Evolutionary conservation across 2,329 filamentous ascomycete genomes (phyloP).

Genomic region (Xylariaceae sp.): DNA sequence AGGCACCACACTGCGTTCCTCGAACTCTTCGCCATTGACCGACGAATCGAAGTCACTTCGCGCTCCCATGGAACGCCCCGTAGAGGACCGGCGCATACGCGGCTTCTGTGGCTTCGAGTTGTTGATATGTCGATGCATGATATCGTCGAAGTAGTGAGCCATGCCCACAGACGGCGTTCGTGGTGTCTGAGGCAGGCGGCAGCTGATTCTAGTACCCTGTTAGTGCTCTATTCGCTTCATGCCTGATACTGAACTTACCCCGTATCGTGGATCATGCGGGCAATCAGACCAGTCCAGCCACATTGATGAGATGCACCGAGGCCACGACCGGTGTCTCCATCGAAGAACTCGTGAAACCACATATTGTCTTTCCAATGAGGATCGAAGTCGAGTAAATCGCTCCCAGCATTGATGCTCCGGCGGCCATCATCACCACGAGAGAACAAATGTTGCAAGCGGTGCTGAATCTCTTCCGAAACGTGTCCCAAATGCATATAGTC

Average conservation of each 20-base stretch:
- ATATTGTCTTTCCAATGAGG: slow-evolving; percentile 91
- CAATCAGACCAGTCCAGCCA: slow-evolving; percentile 94
- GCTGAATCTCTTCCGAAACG: slow-evolving; percentile 93
- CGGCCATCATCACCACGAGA: slow-evolving; percentile 83
- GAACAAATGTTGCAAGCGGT: slow-evolving; percentile 91
- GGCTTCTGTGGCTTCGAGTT: slow-evolving; percentile 54
- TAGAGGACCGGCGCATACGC: slow-evolving; percentile 77
- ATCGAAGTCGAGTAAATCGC: slow-evolving; percentile 87
- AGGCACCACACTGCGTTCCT: slow-evolving; percentile 54
- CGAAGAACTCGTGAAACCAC: slow-evolving; percentile 98
- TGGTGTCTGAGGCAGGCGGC: slow-evolving; percentile 90
- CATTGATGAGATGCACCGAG: slow-evolving; percentile 93
- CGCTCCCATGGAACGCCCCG: slow-evolving; percentile 80
- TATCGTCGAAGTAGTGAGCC: slow-evolving; percentile 94
- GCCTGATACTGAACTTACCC: slow-evolving; percentile 66
- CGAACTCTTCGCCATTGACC: slow-evolving; percentile 55
- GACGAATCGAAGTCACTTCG: slow-evolving; percentile 77
- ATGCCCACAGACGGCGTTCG: slow-evolving; percentile 84
- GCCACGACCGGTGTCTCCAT: slow-evolving; percentile 87
- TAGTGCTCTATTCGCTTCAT: slow-evolving; percentile 43
- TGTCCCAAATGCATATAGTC: slow-evolving; percentile 96
- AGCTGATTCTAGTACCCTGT: slow-evolving; percentile 71
- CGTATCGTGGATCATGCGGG: slow-evolving; percentile 97
- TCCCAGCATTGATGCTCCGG: slow-evolving; percentile 85
- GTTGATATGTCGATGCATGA: slow-evolving; percentile 67